A percentile compares a stretch with the other conserved stretches of the same genome.
These are phyloP conservation scores for Nothophoma quercina DNA, from an alignment of 2,329 filamentous ascomycete genomes.

Conservation along the genomic window DNA sequence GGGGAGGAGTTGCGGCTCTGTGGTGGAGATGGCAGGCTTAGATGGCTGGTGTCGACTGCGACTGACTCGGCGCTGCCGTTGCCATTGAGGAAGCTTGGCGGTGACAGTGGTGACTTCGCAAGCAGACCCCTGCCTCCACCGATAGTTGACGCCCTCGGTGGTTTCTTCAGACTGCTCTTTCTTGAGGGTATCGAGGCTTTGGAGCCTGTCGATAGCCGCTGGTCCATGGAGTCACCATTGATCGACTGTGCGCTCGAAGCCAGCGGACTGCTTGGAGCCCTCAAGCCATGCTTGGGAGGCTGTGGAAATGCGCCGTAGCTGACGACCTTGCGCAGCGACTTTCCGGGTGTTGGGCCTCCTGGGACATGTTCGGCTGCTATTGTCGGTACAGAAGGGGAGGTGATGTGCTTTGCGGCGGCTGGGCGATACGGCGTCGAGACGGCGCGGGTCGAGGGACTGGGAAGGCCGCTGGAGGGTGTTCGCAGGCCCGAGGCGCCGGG, in stretches of 20 bases:
- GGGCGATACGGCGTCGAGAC: constrained; percentile 43
- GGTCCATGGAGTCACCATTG: constrained; percentile 42
- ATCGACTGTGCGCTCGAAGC: constrained; percentile 59
- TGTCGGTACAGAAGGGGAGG: constrained; percentile 57
- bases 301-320: constrained; percentile 96
- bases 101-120: constrained; percentile 53
- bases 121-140: constrained; percentile 42
- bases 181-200: constrained; percentile 40
- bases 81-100: constrained; percentile 80
- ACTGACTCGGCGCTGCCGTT: constrained; percentile 81
- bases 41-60: constrained; percentile 70
- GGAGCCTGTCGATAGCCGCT: constrained; percentile 39
- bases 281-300: constrained; percentile 72
- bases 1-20: constrained; percentile 92
- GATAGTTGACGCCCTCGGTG: constrained; percentile 58
- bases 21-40: constrained; percentile 80
- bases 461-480: constrained; percentile 36
- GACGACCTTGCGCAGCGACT: constrained; percentile 81
- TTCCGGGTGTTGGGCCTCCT: constrained; percentile 56
- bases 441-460: constrained; percentile 37
- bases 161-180: constrained; percentile 52
- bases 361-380: constrained; percentile 52
- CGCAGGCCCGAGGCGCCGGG: constrained; percentile 37
- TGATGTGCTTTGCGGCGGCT: constrained; percentile 35
- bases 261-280: constrained; percentile 61